Percentiles rank a stretch among this genome's conserved stretches.
Evolutionary conservation across 2,329 filamentous ascomycete species (phyloP).

Genomic region (Fusarium stilboides): DNA sequence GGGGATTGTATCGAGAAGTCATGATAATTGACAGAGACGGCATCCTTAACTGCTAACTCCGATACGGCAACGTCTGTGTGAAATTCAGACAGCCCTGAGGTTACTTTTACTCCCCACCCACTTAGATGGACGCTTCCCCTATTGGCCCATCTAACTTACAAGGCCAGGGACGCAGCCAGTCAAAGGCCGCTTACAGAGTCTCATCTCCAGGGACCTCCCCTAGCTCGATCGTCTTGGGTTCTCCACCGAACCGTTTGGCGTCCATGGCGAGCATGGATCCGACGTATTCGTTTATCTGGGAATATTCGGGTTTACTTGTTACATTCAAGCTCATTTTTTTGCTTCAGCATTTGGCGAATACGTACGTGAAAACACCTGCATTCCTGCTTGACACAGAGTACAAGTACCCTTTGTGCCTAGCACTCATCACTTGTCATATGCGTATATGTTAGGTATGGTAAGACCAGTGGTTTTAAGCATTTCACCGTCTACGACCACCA

Average conservation of each 20-base stretch:
- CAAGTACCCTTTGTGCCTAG: too few relatives aligned
- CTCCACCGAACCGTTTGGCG: conserved; percentile 27
- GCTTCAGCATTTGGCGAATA: conserved; percentile 15
- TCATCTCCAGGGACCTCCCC: conserved; percentile 33
- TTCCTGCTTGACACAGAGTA: background rate
- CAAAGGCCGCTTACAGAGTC: conserved; percentile 20
- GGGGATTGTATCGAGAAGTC: background rate
- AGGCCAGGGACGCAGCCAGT: conserved; percentile 37
- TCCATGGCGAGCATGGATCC: conserved; percentile 26
- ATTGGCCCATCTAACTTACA: conserved; percentile 37
- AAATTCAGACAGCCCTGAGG: conserved; percentile 23
- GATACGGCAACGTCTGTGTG: background rate
- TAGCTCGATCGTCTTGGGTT: conserved; percentile 33
- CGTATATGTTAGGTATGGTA: too few relatives aligned
- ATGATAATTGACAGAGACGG: conserved; percentile 1
- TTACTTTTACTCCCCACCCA: conserved; percentile 29
- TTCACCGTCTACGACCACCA: too few relatives aligned
- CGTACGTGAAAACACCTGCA: background rate
- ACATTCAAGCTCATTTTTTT: background rate
- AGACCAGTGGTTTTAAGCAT: too few relatives aligned
- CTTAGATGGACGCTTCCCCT: background rate
- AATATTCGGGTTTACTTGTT: conserved; percentile 26
- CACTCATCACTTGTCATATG: too few relatives aligned
- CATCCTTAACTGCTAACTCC: background rate
- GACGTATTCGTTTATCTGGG: conserved; percentile 45